phyloP scores from a whole-genome alignment of 768 basidiomycete genomes.

The Rhodosporidiobolus odoratus region DNA sequence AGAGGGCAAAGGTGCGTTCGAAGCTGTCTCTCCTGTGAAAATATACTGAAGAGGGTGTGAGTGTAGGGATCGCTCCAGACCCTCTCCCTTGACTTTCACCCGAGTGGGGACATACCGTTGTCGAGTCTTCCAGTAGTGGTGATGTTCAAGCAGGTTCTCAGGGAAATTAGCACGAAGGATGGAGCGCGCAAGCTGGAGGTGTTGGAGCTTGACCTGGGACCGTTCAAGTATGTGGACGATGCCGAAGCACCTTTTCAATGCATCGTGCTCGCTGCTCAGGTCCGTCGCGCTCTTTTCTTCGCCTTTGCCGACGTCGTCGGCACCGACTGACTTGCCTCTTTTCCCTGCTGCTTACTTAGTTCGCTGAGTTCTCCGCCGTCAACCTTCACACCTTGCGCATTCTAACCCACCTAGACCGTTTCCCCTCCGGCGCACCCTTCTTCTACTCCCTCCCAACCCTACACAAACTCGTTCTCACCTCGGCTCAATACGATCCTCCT shows the following conservation, averaged over 20 bases:
- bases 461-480: slow-evolving; percentile 7
- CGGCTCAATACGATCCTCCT: not conserved
- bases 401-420: slow-evolving; percentile 1
- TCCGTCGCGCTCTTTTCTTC: not conserved
- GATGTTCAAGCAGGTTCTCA: slow-evolving; percentile 7
- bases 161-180: slow-evolving; percentile 13
- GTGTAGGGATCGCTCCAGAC: not conserved
- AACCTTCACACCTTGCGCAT: not conserved
- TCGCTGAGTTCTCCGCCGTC: slow-evolving; percentile 30
- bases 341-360: not conserved
- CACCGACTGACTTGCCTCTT: not conserved
- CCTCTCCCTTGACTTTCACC: not conserved
- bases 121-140: not conserved
- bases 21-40: no score
- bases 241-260: not conserved
- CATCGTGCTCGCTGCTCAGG: slow-evolving; percentile 3
- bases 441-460: slow-evolving; percentile 8
- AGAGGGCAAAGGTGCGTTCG: slow-evolving; percentile 11
- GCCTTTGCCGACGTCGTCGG: not conserved
- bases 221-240: not conserved
- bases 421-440: slow-evolving; percentile 18
- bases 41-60: no score
- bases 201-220: slow-evolving; percentile 4
- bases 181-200: not conserved
- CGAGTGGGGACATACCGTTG: not conserved